Conservation (phyloP, 495 filamentous ascomycete species). For the Penicillium tannophilum region DNA sequence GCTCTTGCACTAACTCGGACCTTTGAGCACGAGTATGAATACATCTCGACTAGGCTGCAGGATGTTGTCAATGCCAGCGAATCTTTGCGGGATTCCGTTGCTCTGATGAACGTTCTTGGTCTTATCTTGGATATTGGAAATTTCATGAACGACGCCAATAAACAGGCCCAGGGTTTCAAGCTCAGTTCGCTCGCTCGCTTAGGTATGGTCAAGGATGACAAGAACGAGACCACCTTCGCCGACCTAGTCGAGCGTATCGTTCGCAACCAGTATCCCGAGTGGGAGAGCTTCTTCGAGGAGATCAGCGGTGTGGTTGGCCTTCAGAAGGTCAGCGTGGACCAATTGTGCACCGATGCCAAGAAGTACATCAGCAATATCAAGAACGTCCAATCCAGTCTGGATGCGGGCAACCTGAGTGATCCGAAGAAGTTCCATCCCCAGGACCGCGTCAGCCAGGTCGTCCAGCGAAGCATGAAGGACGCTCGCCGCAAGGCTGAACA, state of each 20-base stretch:
- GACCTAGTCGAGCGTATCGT: conserved; percentile 98
- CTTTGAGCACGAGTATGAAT: conserved; percentile 88
- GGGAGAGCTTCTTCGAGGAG: conserved; percentile 86
- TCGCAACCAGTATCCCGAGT: conserved; percentile 92
- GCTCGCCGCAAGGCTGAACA: conserved; percentile 95
- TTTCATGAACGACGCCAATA: conserved; percentile 99
- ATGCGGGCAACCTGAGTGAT: conserved; percentile 92
- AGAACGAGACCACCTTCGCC: conserved; percentile 94
- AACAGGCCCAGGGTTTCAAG: conserved; percentile 98
- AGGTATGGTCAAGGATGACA: conserved; percentile 98
- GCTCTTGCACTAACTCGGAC: conserved; percentile 83
- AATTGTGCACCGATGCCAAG: conserved; percentile 84
- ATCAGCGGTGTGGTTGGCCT: conserved; percentile 75
- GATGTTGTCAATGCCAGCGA: conserved; percentile 86
- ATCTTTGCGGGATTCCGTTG: conserved; percentile 83
- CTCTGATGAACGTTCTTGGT: conserved; percentile 92
- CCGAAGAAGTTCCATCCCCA: conserved; percentile 97
- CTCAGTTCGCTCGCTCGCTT: conserved; percentile 90
- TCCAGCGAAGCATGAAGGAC: conserved; percentile 94
- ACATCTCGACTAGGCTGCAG: conserved; percentile 78
- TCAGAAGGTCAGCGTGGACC: conserved; percentile 97
- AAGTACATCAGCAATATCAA: conserved; percentile 93
- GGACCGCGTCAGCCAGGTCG: conserved; percentile 89
- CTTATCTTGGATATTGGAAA: conserved; percentile 97
- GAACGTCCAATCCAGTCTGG: conserved; percentile 88